phyloP scores from a whole-genome alignment of 495 filamentous ascomycete species.

The Tuber aestivum region DNA sequence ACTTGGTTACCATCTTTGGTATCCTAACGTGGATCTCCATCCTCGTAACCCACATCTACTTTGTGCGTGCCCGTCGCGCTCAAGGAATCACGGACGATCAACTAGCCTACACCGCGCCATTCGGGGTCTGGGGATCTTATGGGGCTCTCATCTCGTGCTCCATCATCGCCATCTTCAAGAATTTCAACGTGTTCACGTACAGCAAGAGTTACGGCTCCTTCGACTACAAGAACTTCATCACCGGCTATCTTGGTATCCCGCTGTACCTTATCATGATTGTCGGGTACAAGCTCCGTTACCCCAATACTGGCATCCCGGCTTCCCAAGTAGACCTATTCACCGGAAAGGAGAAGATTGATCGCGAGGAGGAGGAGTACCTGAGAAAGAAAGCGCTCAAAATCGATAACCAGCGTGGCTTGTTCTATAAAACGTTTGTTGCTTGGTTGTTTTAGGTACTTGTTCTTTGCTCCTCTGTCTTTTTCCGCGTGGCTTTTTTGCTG shows the following conservation, averaged over 20 bases:
- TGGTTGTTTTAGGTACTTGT: slow-evolving; percentile 57
- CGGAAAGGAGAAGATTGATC: slow-evolving; percentile 68
- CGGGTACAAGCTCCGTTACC: slow-evolving; percentile 60
- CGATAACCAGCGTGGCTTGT: slow-evolving; percentile 46
- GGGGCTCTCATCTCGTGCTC: slow-evolving; percentile 61
- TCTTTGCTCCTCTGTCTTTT: background rate
- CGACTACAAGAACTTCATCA: slow-evolving; percentile 71
- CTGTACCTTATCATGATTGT: slow-evolving; percentile 66
- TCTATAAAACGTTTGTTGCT: slow-evolving; percentile 59
- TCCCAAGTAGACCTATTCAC: slow-evolving; percentile 60
- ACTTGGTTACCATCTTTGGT: slow-evolving; percentile 74
- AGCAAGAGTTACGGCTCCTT: slow-evolving; percentile 52
- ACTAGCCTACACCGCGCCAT: slow-evolving; percentile 67
- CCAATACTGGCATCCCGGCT: slow-evolving; percentile 52
- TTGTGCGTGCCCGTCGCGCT: slow-evolving; percentile 65
- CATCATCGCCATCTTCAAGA: slow-evolving; percentile 69
- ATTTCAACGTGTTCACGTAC: slow-evolving; percentile 62
- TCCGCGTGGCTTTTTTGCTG: background rate
- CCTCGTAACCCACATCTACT: slow-evolving; percentile 73
- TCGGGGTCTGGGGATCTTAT: slow-evolving; percentile 63
- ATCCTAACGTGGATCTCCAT: slow-evolving; percentile 80
- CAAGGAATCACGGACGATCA: slow-evolving; percentile 60
- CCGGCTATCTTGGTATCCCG: slow-evolving; percentile 74
- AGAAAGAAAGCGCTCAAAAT: slow-evolving; percentile 51
- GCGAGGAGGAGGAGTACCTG: slow-evolving; percentile 65